Base-by-base conservation (phyloP, 2,329 filamentous ascomycete genomes). In the Trichoderma polysporum region DNA sequence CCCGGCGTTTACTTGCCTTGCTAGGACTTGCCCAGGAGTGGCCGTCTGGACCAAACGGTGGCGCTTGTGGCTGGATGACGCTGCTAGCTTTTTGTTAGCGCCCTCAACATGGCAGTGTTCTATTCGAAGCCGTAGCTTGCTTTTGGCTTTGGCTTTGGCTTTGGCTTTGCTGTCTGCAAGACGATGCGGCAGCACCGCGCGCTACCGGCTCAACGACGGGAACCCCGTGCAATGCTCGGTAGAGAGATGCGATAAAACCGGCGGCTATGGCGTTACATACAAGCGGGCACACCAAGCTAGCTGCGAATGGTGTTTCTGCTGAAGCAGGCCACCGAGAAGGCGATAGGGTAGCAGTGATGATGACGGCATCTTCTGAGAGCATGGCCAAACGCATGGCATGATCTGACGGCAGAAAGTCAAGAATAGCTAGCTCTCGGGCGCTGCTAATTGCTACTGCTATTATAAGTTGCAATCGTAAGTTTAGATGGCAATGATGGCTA, bases 21-120 rank as follows among this genome's bases (percentile, higher is more conserved):
- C n/a, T 45, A 45, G 41, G 41, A 45, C 41, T 45, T 6, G 41
- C 41, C 22, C 41, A 63, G 47, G 52, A 65, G 39, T 58, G 52
- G 39, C 45, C 25, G 31, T 39, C 22, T 29, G n/a, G 41, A n/a
- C 22, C 37, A 47, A 33, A 33, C 50, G 60, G 19, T 31, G 29
- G 50, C 60, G 60, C 60, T 64, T 64, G 60, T 64, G 60, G 37
- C 60, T 56, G 50, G 37, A 54, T 45, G 60, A 35, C 50, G 50
- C 60, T 56, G 39, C 47, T 22, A n/a, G 47, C 47, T 50, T 27
- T 33, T 27, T 33, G 27, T 52, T 56, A 56, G 60, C 60, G 60
- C 49, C 50, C 37, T 64, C 49, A 10, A 47, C 60, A 64, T 56
- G 50, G 60, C 60, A 54, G 60, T 56, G 49, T 47, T 54, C 19